Conservation (phyloP, 225 moss, liverwort and hornwort genomes). For the Bryoerythrophyllum caledonicum region DNA sequence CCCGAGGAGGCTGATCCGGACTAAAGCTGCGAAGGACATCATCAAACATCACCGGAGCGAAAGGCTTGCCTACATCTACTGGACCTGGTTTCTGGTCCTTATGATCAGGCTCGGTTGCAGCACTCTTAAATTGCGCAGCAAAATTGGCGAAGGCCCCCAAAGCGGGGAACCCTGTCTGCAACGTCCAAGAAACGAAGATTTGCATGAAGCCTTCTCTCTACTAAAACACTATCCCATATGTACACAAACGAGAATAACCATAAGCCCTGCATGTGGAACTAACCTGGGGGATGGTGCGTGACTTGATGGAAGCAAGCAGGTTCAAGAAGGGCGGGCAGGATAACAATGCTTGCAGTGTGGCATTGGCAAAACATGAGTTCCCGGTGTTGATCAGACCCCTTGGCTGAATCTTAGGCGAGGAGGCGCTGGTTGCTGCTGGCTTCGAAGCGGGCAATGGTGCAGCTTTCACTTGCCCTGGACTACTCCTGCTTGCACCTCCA, state of each 20-base stretch:
- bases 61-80: conserved; percentile 78
- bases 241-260: neutral
- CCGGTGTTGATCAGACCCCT: conserved; percentile 93
- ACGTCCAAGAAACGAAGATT: conserved; percentile 23
- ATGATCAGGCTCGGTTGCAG: conserved; percentile 35
- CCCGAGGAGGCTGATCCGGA: conserved; percentile 87
- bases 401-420: conserved; percentile 59
- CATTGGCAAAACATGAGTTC: conserved; percentile 94
- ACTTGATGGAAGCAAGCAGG: conserved; percentile 75
- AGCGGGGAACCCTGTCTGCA: conserved; percentile 79
- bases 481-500: conserved; percentile 34
- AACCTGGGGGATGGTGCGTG: conserved; percentile 73
- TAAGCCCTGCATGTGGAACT: neutral
- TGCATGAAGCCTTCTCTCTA: conserved; percentile 6
- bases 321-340: conserved; percentile 89
- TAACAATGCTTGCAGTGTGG: conserved; percentile 89
- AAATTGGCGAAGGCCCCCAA: conserved; percentile 81
- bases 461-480: conserved; percentile 41
- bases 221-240: neutral
- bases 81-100: conserved; percentile 45
- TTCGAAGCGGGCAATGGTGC: conserved; percentile 41
- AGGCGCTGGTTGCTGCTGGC: conserved; percentile 35
- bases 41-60: conserved; percentile 98
- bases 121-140: conserved; percentile 62
- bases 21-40: conserved; percentile 81